These are phyloP conservation scores for Exidia glandulosa DNA, from an alignment of 768 basidiomycete genomes.

Conservation along the genomic window DNA sequence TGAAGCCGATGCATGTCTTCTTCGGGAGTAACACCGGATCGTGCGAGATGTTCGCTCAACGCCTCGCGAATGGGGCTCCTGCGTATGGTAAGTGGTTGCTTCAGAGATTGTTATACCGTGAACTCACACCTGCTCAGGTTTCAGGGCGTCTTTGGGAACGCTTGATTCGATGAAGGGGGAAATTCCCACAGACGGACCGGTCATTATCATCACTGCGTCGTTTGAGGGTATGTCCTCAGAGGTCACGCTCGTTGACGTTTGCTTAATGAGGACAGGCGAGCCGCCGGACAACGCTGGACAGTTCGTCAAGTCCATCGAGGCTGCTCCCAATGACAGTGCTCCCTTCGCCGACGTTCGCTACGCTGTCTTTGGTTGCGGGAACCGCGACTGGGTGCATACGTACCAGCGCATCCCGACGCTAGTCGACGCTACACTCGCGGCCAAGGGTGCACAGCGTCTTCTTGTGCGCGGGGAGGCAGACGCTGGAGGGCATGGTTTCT, in stretches of 20 bases:
- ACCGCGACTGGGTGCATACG: conserved; percentile 37
- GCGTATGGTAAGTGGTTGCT: conserved; percentile 20
- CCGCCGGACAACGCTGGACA: conserved; percentile 38
- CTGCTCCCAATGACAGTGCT: conserved; percentile 11
- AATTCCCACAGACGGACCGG: conserved; percentile 32
- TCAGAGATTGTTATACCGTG: not conserved
- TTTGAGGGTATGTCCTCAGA: conserved; percentile 28
- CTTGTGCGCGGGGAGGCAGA: conserved; percentile 30
- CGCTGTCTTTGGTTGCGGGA: conserved; percentile 40
- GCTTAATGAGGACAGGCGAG: conserved; percentile 18
- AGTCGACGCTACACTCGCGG: conserved; percentile 26
- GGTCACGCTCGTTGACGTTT: not conserved
- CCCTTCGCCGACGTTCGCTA: conserved; percentile 25
- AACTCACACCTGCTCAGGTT: conserved; percentile 17
- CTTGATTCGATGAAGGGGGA: conserved; percentile 28
- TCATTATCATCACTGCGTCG: conserved; percentile 35
- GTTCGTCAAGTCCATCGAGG: conserved; percentile 33
- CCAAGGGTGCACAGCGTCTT: conserved; percentile 26
- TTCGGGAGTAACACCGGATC: conserved; percentile 40
- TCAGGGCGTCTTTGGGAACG: conserved; percentile 27
- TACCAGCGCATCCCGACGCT: conserved; percentile 35
- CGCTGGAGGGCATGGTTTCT: conserved; percentile 30
- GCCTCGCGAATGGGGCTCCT: conserved; percentile 28
- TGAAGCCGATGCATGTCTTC: conserved; percentile 25
- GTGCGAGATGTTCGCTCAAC: conserved; percentile 36